These are phyloP conservation scores for Orbilia brochopaga DNA, from an alignment of 2,329 filamentous ascomycete species.

Conservation along the genomic window DNA sequence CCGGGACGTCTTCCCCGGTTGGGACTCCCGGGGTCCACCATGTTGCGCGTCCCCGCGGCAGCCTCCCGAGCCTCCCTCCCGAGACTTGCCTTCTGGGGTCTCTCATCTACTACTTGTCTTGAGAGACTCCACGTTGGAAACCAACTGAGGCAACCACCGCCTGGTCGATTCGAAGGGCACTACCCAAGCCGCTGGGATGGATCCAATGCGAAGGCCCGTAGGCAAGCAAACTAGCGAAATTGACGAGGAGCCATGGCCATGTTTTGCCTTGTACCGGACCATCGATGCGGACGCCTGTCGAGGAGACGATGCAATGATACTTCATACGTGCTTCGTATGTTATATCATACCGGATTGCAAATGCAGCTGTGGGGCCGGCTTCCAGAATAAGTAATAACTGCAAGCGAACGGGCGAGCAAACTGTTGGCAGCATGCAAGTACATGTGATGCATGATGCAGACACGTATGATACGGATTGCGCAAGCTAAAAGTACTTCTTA, in stretches of 20 bases:
- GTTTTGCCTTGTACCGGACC: not conserved
- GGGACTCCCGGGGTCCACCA: not conserved
- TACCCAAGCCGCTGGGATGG: not conserved
- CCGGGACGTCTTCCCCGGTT: not conserved
- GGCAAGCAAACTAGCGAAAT: conserved; percentile 1
- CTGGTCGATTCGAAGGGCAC: not conserved
- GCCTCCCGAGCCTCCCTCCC: not conserved
- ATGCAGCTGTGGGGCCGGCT: not conserved
- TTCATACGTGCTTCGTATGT: too few relatives aligned
- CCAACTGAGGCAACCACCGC: not conserved
- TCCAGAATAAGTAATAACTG: not conserved
- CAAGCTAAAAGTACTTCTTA: too few relatives aligned
- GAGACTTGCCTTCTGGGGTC: too few relatives aligned
- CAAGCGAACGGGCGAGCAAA: not conserved
- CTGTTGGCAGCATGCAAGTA: not conserved
- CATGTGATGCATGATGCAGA: not conserved
- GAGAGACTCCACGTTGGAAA: too few relatives aligned
- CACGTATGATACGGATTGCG: not conserved
- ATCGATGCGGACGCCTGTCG: not conserved
- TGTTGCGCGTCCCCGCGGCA: not conserved
- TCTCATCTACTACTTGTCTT: too few relatives aligned
- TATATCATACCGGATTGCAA: too few relatives aligned
- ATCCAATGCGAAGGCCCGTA: not conserved
- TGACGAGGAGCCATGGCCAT: not conserved
- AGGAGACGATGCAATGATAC: not conserved